Evolutionary conservation across 2,329 filamentous ascomycete genomes (phyloP), one percentile per base, ranked within the genome.

Genomic region (Rosellinia necatrix): DNA sequence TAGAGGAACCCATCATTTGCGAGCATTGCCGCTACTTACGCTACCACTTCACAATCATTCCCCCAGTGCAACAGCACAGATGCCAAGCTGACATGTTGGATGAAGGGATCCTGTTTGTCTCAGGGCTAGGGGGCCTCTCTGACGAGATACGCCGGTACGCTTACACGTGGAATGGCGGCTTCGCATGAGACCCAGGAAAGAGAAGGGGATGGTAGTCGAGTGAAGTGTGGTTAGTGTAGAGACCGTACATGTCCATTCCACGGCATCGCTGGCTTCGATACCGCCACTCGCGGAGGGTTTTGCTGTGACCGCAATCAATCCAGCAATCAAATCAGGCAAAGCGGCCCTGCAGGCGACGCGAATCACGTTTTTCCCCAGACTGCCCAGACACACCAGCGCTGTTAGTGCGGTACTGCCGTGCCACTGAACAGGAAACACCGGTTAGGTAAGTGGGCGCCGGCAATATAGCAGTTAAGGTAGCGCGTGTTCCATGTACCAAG

Each of bases 361-460:
- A 56, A 59, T 59, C 59, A 58, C 59, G 56, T 58, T 58, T 60
- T 60, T 52, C 48, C 56, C 51, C 59, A 50, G 49, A 59, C 52
- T 49, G 41, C 42, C 56, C 59, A 58, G 48, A 48, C 44, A 49
- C 51, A 34, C 55, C 51, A 34, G 42, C 34, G 49, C 49, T 35
- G 47, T 37, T 53, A 47, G 44, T 38, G 32, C 9, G 30, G 32
- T 43, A 35, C 40, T n/a, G n/a, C n/a, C n/a, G n/a, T n/a, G n/a
- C n/a, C n/a, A n/a, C n/a, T n/a, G n/a, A n/a, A n/a, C n/a, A n/a
- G n/a, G n/a, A n/a, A n/a, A n/a, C 25, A 56, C 32, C 34, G 38
- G 51, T 22, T n/a, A n/a, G n/a, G n/a, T n/a, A n/a, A n/a, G n/a
- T n/a, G n/a, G n/a, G n/a, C n/a, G n/a, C n/a, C n/a, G n/a, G n/a